These are phyloP conservation scores for Taiwanofungus camphoratus DNA, from an alignment of 1,284 basidiomycete species.

Conservation along the genomic window DNA sequence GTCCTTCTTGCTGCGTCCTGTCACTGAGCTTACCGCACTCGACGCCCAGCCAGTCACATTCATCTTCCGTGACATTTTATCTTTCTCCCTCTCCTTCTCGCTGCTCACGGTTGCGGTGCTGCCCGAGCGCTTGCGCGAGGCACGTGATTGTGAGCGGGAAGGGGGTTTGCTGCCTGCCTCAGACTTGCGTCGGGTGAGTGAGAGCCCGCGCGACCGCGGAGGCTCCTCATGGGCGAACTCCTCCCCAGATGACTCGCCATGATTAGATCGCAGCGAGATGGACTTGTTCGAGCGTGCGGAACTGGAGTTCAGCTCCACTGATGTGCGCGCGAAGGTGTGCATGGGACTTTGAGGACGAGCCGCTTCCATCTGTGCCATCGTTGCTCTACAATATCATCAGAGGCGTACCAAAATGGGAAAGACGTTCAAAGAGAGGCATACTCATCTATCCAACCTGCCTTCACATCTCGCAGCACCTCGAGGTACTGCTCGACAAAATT, in stretches of 20 bases:
- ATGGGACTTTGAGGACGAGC: constrained; percentile 12
- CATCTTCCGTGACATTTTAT: constrained; percentile 26
- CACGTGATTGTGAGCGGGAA: constrained; percentile 50
- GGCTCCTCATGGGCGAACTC: constrained; percentile 17
- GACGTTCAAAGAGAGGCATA: constrained; percentile 27
- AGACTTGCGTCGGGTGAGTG: constrained; percentile 34
- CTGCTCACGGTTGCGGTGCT: constrained; percentile 39
- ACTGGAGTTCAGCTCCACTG: constrained; percentile 9
- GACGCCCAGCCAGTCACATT: constrained; percentile 64
- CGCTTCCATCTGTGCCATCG: constrained; percentile 5
- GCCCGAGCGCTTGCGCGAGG: constrained; percentile 54
- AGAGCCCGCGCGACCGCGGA: constrained; percentile 19
- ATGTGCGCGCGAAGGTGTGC: constrained; percentile 13
- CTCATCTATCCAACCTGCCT: constrained; percentile 59
- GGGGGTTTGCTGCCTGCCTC: constrained; percentile 39
- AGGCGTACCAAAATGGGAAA: neutral
- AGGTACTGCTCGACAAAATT: constrained; percentile 70
- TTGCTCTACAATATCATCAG: constrained; percentile 5
- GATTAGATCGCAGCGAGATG: constrained; percentile 14
- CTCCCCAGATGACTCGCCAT: constrained; percentile 10
- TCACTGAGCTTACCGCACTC: constrained; percentile 47
- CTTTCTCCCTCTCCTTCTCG: constrained; percentile 27
- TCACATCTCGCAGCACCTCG: constrained; percentile 64
- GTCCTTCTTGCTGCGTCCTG: constrained; percentile 57
- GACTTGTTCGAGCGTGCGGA: constrained; percentile 21